A percentile compares a stretch with the other conserved stretches of the same genome.
Evolutionary conservation across 2,329 filamentous ascomycete species (phyloP).

Genomic region (Epichloe brachyelytri): DNA sequence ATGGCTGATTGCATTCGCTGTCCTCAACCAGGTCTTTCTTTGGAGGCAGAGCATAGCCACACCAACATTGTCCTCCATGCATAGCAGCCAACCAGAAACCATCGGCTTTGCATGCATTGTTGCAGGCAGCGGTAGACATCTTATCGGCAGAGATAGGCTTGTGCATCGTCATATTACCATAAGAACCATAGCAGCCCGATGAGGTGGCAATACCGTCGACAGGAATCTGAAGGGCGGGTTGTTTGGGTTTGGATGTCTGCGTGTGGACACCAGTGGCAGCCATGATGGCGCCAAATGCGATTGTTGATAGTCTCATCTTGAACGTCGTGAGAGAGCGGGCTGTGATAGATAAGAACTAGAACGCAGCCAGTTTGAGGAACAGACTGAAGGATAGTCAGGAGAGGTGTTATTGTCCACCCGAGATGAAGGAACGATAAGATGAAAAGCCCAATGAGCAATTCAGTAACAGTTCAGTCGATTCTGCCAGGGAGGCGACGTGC

Average conservation of each 20-base stretch:
- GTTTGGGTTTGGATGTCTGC: slow-evolving; percentile 7
- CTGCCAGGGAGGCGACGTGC: slow-evolving; percentile 11
- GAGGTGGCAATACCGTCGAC: slow-evolving; percentile 24
- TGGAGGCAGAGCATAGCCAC: slow-evolving; percentile 57
- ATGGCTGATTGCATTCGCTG: slow-evolving; percentile 49
- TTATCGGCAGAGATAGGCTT: slow-evolving; percentile 7
- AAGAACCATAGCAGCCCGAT: slow-evolving; percentile 38
- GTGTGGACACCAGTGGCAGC: slow-evolving; percentile 15
- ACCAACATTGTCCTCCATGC: slow-evolving; percentile 54
- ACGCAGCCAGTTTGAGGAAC: background rate
- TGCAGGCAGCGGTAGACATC: slow-evolving; percentile 30
- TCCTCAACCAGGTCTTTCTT: slow-evolving; percentile 39
- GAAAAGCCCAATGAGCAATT: background rate
- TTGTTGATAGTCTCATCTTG: slow-evolving; percentile 20
- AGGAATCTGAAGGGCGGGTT: slow-evolving; percentile 27
- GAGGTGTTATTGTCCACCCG: background rate
- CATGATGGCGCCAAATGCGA: slow-evolving; percentile 17
- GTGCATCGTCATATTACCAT: slow-evolving; percentile 24
- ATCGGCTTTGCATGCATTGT: slow-evolving; percentile 24
- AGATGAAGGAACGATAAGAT: background rate
- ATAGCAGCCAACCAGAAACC: slow-evolving; percentile 49
- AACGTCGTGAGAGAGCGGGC: background rate
- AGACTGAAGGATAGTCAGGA: background rate
- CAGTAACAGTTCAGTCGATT: slow-evolving; percentile 12
- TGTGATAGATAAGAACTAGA: background rate